Conservation (phyloP, 768 basidiomycete species). For the Amyloporia xantha region DNA sequence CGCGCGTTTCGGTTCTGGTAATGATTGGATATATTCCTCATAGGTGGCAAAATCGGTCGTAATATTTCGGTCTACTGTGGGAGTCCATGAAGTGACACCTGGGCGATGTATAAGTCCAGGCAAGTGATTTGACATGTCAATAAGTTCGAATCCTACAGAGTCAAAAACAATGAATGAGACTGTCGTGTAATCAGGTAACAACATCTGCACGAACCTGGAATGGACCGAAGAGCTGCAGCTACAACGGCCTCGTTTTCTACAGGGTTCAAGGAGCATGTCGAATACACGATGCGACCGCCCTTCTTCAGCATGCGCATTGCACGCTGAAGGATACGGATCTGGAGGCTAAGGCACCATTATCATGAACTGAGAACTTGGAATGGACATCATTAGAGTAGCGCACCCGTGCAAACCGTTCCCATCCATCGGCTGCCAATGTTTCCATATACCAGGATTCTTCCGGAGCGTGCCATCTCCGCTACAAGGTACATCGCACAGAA, state of each 20-base stretch:
- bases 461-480: slow-evolving; percentile 94
- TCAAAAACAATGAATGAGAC: not conserved
- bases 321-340: slow-evolving; percentile 86
- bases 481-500: slow-evolving; percentile 95
- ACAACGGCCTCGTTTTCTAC: slow-evolving; percentile 97
- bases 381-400: too few relatives aligned
- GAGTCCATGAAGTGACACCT: slow-evolving; percentile 75
- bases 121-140: slow-evolving; percentile 69
- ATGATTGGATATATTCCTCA: slow-evolving; percentile 47
- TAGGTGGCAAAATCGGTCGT: slow-evolving; percentile 51
- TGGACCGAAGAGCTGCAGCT: slow-evolving; percentile 68
- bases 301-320: slow-evolving; percentile 86
- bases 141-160: slow-evolving; percentile 59
- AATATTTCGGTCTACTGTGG: slow-evolving; percentile 52
- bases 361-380: not conserved
- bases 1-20: slow-evolving; percentile 38
- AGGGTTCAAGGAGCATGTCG: slow-evolving; percentile 96
- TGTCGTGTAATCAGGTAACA: not conserved
- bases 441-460: slow-evolving; percentile 96
- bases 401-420: slow-evolving; percentile 89
- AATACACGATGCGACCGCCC: slow-evolving; percentile 92
- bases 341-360: slow-evolving; percentile 49
- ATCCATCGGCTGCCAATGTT: slow-evolving; percentile 80
- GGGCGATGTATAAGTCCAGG: slow-evolving; percentile 69
- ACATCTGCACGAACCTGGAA: slow-evolving; percentile 46